Conservation (phyloP, 192 early-diverging fungal species). For the Gigaspora rosea region DNA sequence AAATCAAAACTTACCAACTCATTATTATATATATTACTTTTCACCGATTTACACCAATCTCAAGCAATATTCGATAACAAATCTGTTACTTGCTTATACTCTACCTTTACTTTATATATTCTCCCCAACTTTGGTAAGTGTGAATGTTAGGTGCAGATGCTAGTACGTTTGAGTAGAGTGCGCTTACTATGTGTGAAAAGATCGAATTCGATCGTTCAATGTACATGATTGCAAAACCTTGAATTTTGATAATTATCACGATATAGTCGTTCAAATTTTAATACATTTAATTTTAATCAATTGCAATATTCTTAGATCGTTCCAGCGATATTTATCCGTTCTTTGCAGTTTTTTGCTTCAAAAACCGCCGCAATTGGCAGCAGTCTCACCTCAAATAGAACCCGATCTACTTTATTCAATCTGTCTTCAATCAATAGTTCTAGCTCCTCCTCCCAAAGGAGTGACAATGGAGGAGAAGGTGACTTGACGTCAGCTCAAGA, state of each 20-base stretch:
- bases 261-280: too few species aligned
- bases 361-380: conserved; percentile 17
- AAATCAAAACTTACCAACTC: conserved; percentile 21
- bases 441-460: conserved; percentile 30
- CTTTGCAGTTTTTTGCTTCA: conserved; percentile 20
- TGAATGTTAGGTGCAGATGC: not conserved
- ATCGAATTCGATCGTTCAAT: too few species aligned
- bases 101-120: conserved; percentile 26
- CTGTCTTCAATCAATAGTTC: conserved; percentile 20
- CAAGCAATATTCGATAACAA: conserved; percentile 25
- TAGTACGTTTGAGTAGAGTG: too few species aligned
- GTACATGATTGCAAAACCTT: too few species aligned
- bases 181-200: too few species aligned
- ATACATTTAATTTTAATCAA: not conserved
- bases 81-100: conserved; percentile 26
- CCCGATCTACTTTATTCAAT: not conserved
- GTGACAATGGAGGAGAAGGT: conserved; percentile 36
- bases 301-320: conserved; percentile 2
- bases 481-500: conserved; percentile 35
- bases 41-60: conserved; percentile 27
- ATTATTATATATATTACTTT: conserved; percentile 32
- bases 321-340: conserved; percentile 26
- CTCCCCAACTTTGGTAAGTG: conserved; percentile 30
- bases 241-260: too few species aligned
- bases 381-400: not conserved